Evolutionary conservation across 176 grass and related monocot genomes (phyloP).

Genomic region (Oryza meyeriana): DNA sequence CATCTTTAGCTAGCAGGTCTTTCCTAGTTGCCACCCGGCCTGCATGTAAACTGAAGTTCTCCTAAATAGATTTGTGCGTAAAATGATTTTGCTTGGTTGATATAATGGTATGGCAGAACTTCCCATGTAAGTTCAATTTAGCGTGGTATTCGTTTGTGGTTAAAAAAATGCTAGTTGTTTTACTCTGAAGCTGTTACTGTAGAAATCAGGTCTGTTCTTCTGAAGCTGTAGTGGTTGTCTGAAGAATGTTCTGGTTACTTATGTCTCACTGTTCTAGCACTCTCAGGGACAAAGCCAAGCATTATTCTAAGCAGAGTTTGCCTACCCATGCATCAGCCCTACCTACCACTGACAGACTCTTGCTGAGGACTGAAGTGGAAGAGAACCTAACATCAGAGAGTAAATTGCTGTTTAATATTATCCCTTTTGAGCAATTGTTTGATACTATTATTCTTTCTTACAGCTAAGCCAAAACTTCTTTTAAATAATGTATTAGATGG

Average conservation of each 20-base stretch:
- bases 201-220: neutral
- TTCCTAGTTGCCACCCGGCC: neutral
- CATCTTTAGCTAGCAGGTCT: constrained; percentile 18
- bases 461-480: neutral
- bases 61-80: constrained; percentile 7
- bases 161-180: neutral
- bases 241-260: neutral
- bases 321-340: neutral
- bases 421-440: neutral
- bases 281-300: neutral
- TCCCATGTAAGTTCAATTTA: neutral
- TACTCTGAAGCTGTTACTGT: neutral
- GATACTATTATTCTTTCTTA: neutral
- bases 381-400: neutral
- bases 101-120: neutral
- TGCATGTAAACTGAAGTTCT: neutral
- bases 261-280: neutral
- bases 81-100: neutral
- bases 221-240: neutral
- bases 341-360: neutral
- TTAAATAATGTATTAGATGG: neutral
- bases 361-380: neutral
- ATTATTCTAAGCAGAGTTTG: neutral
- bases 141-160: neutral
- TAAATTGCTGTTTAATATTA: neutral